Evolutionary conservation across 2,329 filamentous ascomycete species (phyloP).

Genomic region (Aspergillus jensenii): DNA sequence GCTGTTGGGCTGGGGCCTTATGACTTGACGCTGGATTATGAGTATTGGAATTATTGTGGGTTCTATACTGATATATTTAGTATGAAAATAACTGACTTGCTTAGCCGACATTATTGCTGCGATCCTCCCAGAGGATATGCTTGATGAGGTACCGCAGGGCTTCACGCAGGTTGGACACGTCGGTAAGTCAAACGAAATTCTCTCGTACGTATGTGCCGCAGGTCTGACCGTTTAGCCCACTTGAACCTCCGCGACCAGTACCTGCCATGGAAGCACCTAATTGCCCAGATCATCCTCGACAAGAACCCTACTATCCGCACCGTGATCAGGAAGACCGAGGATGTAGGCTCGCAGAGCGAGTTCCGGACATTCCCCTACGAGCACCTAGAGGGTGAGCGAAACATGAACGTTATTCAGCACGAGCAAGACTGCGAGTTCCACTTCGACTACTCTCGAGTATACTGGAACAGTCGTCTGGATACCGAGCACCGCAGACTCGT

Average conservation of each 20-base stretch:
- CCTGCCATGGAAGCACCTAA: conserved; percentile 79
- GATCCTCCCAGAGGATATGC: conserved; percentile 75
- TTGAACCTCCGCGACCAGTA: conserved; percentile 84
- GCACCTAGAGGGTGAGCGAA: conserved; percentile 75
- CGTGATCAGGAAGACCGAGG: conserved; percentile 93
- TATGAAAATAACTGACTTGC: conserved; percentile 7
- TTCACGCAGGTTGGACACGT: conserved; percentile 91
- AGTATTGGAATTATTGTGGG: conserved; percentile 80
- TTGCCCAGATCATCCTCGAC: conserved; percentile 82
- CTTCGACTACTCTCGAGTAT: conserved; percentile 95
- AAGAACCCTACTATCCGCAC: conserved; percentile 82
- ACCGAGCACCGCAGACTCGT: conserved; percentile 84
- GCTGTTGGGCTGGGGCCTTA: conserved; percentile 74
- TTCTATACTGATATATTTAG: conserved; percentile 7
- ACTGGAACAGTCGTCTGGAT: conserved; percentile 94
- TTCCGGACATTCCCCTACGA: conserved; percentile 94
- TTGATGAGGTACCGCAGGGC: conserved; percentile 78
- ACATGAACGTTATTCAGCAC: conserved; percentile 78
- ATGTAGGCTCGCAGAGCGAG: conserved; percentile 79
- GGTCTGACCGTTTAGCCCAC: conserved; percentile 60
- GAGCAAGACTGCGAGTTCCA: conserved; percentile 84
- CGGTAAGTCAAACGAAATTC: conserved; percentile 51
- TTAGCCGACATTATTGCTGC: conserved; percentile 78
- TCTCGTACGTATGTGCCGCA: background rate
- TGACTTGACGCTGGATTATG: conserved; percentile 74